Evolutionary conservation across 2,329 filamentous ascomycete genomes (phyloP), one percentile per base, ranked within the genome.

Genomic region (Cladosporium halotolerans): DNA sequence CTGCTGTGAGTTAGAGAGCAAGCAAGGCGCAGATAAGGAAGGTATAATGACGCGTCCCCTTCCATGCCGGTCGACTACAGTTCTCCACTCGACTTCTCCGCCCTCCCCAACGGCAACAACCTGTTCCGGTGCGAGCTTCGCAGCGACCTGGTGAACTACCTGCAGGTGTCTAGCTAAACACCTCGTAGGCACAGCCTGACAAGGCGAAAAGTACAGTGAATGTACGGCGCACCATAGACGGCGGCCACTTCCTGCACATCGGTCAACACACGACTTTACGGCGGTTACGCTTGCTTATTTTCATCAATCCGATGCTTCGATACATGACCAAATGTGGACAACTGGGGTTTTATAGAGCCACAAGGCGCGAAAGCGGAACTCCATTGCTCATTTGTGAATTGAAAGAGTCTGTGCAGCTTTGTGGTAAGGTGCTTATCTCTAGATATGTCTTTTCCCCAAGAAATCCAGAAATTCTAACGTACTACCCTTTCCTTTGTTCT

Each of bases 11-110:
- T 28, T 7, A 28, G 7, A 28, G 23, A 5, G 4, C 3, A 28
- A 28, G 23, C 7, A 2, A 28, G 23, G 23, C 4, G 23, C 23
- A 28, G 23, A 7, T 5, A 28, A 7, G 7, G 23, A 28, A 7
- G 7, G 23, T 28, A 7, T 28, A 28, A 28, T 1, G 23, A 28
- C 23, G 23, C 23, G 16, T 18, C 16, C 16, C 16, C 64, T 31
- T 66, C 64, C 36, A 64, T 63, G 42, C 44, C 51, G 43, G 43
- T 46, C 39, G 51, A 53, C 38, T 53, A 53, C 44, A 46, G 42
- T 16, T 46, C 43, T 31, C 51, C 51, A 9, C 44, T 47, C 36
- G 51, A 53, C 14, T 34, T 36, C 4, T 38, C 42, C 16, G 42
- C 51, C 43, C 42, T 47, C 31, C 51, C 34, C 19, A 40, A 18